These are phyloP conservation scores for Takashimella koratensis DNA, from an alignment of 1,284 basidiomycete genomes.

Conservation along the genomic window DNA sequence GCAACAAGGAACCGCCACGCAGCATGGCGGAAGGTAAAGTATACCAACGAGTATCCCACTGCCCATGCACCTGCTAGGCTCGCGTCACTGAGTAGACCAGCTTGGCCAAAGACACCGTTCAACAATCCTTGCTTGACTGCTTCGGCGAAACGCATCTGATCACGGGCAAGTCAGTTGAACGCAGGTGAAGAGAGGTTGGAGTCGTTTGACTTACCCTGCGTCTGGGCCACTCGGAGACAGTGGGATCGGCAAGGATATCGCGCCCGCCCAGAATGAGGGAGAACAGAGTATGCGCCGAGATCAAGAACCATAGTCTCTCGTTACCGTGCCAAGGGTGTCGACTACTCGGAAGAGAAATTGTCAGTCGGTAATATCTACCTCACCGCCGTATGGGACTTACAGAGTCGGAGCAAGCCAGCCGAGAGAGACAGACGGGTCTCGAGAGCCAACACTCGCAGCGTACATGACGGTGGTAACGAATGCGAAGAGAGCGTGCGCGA, in stretches of 20 bases:
- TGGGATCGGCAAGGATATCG: constrained; percentile 23
- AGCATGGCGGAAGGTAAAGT: constrained; percentile 13
- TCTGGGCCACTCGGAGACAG: constrained; percentile 31
- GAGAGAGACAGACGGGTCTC: constrained; percentile 14
- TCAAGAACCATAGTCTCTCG: constrained; percentile 42
- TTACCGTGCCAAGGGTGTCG: constrained; percentile 45
- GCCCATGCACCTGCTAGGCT: constrained; percentile 5
- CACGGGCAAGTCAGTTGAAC: not conserved
- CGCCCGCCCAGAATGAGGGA: constrained; percentile 21
- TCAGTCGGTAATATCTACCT: too few relatives aligned
- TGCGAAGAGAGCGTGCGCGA: constrained; percentile 19
- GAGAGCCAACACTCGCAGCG: constrained; percentile 8
- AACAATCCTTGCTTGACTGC: constrained; percentile 13
- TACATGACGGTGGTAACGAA: constrained; percentile 18
- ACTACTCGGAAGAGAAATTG: constrained; percentile 6
- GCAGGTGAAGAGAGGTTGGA: not conserved
- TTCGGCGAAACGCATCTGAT: constrained; percentile 16
- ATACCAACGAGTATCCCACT: constrained; percentile 10
- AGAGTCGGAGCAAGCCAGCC: constrained; percentile 18
- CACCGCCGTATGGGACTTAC: too few relatives aligned
- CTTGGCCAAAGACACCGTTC: not conserved
- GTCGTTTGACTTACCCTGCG: constrained; percentile 18
- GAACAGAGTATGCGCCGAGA: constrained; percentile 26
- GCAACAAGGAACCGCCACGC: constrained; percentile 17
- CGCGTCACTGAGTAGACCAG: constrained; percentile 1